Evolutionary conservation across 352 stramenopile species (phyloP), one percentile per base, ranked within the genome.

Genomic region (Pythium coloratum): DNA sequence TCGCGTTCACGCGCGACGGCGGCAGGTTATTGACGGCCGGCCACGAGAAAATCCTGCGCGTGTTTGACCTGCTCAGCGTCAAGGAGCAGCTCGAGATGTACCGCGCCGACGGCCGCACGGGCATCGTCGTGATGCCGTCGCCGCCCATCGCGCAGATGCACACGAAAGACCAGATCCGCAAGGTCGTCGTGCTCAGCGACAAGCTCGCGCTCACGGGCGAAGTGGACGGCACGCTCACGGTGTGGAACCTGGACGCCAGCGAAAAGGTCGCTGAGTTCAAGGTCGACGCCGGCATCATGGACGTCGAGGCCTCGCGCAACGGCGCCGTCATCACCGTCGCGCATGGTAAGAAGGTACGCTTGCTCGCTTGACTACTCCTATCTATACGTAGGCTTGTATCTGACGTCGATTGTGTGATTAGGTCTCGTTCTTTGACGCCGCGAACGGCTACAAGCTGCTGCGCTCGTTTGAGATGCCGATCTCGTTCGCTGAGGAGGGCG

Each of bases 381-480:
- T 8, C 13, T 5, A 58, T 57, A 33, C 40, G 46, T 49, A 13
- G 20, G 20, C 20, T 24, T 24, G 20, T 24, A 24, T 24, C 20
- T 24, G 20, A 24, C 20, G 20, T 24, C 20, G 20, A 24, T 24
- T 24, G 20, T 24, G 20, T 72, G 24, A 14, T 9, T 28, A 34
- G 75, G 96, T 99, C 28, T 95, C 85, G 57, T 98, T 99, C 72
- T 98, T 96, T 73, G 91, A 99, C 66, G 77, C 92, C 40, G 56
- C 42, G 0, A 70, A 81, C 46, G 76, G 81, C 12, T 92, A 89
- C 74, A 71, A 81, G 49, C 51, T 91, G 67, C 56, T 96, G 26
- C 73, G 92, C 20, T 76, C 91, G 24, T 90, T 89, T 34, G 47
- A 80, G 67, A 83, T 97, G 95, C 73, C 91, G 49, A 79, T 97